These are phyloP conservation scores for Thozetella sp. DNA, from an alignment of 495 filamentous ascomycete species.

Conservation along the genomic window DNA sequence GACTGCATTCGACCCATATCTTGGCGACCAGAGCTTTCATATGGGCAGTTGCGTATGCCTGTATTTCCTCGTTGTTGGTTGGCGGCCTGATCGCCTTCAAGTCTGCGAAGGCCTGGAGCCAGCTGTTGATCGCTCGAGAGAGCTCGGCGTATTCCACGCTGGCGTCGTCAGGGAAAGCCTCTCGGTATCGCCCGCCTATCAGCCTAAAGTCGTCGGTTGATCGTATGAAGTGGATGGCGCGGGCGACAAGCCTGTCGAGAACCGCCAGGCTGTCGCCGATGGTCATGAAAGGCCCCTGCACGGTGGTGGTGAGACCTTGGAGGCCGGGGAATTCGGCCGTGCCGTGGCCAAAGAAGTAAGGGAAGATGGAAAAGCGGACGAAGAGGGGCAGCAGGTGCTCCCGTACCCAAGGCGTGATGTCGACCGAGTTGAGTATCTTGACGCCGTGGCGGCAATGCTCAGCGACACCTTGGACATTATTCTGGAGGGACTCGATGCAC, in stretches of 20 bases:
- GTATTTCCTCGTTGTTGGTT: background rate
- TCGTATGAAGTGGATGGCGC: too few relatives aligned
- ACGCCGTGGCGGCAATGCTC: constrained; percentile 39
- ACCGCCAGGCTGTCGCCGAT: constrained; percentile 13
- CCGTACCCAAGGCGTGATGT: constrained; percentile 22
- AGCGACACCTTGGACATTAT: constrained; percentile 40
- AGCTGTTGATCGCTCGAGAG: constrained; percentile 12
- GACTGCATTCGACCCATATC: constrained; percentile 22
- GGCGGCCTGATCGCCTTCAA: constrained; percentile 11
- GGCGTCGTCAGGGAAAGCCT: constrained; percentile 8
- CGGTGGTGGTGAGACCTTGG: background rate
- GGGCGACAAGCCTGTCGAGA: constrained; percentile 9
- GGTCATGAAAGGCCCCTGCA: constrained; percentile 11
- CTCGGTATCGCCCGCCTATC: background rate
- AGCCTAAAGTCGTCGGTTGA: too few relatives aligned
- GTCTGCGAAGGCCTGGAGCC: constrained; percentile 20
- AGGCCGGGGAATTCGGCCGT: constrained; percentile 22
- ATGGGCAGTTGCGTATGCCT: constrained; percentile 6
- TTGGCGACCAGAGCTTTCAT: constrained; percentile 18
- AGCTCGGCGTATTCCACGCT: constrained; percentile 3
- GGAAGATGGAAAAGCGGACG: constrained; percentile 29
- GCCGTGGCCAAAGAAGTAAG: constrained; percentile 31
- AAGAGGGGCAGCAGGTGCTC: constrained; percentile 32
- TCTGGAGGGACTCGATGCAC: constrained; percentile 54
- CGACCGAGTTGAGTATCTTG: constrained; percentile 23